A percentile compares a stretch with the other conserved stretches of the same genome.
Conservation (phyloP, 805 yeast species). For the Wickerhamiella alocasiicola region DNA sequence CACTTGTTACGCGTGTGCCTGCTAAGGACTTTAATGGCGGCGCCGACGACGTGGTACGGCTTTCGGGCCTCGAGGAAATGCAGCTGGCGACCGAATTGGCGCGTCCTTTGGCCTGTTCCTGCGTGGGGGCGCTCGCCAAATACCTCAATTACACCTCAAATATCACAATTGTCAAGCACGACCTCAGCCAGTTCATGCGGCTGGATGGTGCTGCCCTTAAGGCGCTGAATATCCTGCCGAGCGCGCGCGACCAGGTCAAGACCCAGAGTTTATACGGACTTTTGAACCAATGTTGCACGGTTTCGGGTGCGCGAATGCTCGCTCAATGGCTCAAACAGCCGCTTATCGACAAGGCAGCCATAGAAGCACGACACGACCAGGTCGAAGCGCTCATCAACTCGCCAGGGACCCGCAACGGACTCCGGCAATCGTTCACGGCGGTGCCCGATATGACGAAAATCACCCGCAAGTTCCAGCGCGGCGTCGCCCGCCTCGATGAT, state of each 20-base stretch:
- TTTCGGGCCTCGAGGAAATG: conserved; percentile 40
- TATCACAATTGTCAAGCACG: conserved; percentile 48
- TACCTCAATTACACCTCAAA: conserved; percentile 56
- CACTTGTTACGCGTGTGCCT: conserved; percentile 52
- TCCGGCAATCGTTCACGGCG: conserved; percentile 55
- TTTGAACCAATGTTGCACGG: conserved; percentile 75
- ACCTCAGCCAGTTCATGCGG: conserved; percentile 71
- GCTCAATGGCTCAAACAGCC: conserved; percentile 98
- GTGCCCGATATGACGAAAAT: conserved; percentile 78
- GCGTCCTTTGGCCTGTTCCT: conserved; percentile 42
- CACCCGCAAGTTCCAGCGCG: conserved; percentile 48
- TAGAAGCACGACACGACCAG: conserved; percentile 55
- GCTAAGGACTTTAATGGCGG: conserved; percentile 42
- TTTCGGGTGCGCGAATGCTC: conserved; percentile 76
- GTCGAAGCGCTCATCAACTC: conserved; percentile 58
- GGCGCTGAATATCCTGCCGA: conserved; percentile 78
- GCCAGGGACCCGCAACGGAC: conserved; percentile 46
- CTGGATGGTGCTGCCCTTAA: conserved; percentile 81
- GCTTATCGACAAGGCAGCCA: conserved; percentile 48
- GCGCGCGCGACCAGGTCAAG: conserved; percentile 34
- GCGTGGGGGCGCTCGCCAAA: conserved; percentile 54
- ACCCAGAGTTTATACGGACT: conserved; percentile 65
- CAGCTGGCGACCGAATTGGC: conserved; percentile 31
- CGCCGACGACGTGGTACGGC: conserved; percentile 63
- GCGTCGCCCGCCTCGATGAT: conserved; percentile 63